phyloP scores from a whole-genome alignment of 2,329 filamentous ascomycete species.

The Mollisia scopiformis region DNA sequence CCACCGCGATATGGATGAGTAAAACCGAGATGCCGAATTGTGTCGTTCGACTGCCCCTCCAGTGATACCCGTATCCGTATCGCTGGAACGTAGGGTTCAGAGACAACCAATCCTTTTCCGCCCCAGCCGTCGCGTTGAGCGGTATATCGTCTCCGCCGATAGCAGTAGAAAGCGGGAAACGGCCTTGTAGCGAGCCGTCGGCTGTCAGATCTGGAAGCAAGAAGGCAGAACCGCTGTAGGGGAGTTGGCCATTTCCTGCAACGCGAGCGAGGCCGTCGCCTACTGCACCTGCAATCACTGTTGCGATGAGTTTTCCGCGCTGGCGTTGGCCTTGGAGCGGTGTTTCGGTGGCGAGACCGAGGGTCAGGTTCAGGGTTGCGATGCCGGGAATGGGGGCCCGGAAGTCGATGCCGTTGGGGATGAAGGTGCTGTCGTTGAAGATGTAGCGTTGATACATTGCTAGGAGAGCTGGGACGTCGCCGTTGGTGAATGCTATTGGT shows the following conservation, averaged over 20 bases:
- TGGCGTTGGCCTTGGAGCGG: not conserved
- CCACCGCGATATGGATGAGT: not conserved
- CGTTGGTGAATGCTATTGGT: not conserved
- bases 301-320: slow-evolving; percentile 5
- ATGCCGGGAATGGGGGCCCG: not conserved
- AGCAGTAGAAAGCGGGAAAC: not conserved
- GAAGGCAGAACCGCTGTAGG: slow-evolving; percentile 1
- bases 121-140: slow-evolving; percentile 1
- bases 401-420: slow-evolving; percentile 6
- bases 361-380: not conserved
- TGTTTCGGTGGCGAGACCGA: not conserved
- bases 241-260: not conserved
- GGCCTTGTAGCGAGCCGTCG: not conserved
- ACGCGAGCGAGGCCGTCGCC: slow-evolving; percentile 1
- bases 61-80: slow-evolving; percentile 4
- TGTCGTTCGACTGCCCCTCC: not conserved
- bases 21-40: slow-evolving; percentile 5
- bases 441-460: not conserved
- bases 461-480: not conserved
- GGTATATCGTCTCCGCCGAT: not conserved
- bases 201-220: not conserved
- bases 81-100: not conserved
- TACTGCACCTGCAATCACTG: not conserved
- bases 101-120: not conserved
- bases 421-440: not conserved